Evolutionary conservation across 192 early-diverging fungal genomes (phyloP).

Genomic region (Tieghemiomyces parasiticus): DNA sequence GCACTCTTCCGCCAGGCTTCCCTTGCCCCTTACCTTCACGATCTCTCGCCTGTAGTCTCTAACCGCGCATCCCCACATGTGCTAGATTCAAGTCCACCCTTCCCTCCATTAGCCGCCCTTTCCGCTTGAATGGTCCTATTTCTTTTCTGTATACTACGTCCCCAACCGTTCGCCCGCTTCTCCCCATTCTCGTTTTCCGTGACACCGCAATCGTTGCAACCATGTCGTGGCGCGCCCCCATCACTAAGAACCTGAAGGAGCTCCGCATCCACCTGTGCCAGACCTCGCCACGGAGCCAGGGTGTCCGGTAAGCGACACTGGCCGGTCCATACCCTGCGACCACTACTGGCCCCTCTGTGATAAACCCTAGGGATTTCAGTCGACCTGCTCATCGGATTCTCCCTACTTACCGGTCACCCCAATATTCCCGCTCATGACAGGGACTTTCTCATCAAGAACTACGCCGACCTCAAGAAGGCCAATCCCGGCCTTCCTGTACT

Average conservation of each 20-base stretch:
- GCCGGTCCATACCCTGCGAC: neutral
- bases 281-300: constrained; percentile 55
- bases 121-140: no score
- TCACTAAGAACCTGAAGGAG: constrained; percentile 65
- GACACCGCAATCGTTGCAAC: no score
- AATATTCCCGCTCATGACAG: constrained; percentile 30
- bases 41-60: no score
- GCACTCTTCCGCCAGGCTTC: no score
- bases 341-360: neutral
- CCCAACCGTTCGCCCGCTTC: no score
- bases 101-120: no score
- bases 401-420: neutral
- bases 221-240: constrained; percentile 13
- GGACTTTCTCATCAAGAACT: constrained; percentile 72
- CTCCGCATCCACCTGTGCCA: constrained; percentile 84
- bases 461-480: constrained; percentile 60
- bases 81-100: no score
- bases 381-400: neutral
- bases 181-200: no score
- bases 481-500: constrained; percentile 85
- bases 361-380: neutral
- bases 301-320: constrained; percentile 46
- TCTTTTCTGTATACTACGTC: no score
- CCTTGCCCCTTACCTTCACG: no score
- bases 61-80: no score